Conservation (phyloP, 2,329 filamentous ascomycete genomes). For the Aurifilum marmelostoma region DNA sequence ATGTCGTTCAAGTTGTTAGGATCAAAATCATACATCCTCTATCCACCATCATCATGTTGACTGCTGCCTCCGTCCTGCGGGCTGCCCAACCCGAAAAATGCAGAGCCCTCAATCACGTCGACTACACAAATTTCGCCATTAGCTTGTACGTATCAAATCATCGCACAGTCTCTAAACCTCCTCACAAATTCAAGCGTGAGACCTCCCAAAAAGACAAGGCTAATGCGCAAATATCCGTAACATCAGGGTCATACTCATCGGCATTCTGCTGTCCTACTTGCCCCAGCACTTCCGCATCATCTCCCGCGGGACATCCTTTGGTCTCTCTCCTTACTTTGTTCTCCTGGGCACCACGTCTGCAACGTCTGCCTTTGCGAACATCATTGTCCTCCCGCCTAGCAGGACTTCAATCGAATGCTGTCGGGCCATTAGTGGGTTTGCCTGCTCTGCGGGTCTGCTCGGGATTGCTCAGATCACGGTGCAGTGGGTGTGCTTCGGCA, state of each 20-base stretch:
- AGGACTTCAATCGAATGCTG: constrained; percentile 85
- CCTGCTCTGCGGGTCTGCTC: constrained; percentile 83
- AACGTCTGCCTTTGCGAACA: constrained; percentile 89
- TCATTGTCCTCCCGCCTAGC: constrained; percentile 81
- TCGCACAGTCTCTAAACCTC: neutral
- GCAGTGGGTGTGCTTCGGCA: constrained; percentile 89
- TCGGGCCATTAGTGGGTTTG: constrained; percentile 74
- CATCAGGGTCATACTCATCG: constrained; percentile 72
- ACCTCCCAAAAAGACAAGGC: no score
- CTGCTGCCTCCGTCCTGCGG: neutral
- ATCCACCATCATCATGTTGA: neutral
- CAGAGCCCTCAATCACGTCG: constrained; percentile 16
- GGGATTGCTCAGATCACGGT: constrained; percentile 89
- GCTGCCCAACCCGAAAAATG: neutral
- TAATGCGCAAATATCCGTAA: neutral
- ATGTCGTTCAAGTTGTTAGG: no score
- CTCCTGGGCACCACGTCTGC: constrained; percentile 88
- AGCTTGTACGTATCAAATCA: constrained; percentile 6
- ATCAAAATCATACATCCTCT: neutral
- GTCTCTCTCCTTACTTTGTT: constrained; percentile 94
- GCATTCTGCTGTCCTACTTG: constrained; percentile 89
- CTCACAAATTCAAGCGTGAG: no score
- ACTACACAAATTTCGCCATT: constrained; percentile 18
- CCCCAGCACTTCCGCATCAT: constrained; percentile 95
- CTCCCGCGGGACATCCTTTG: constrained; percentile 80